Evolutionary conservation across 176 grass and related monocot species (phyloP), one percentile per base, ranked within the genome.

Genomic region (Alopecurus myosuroides): DNA sequence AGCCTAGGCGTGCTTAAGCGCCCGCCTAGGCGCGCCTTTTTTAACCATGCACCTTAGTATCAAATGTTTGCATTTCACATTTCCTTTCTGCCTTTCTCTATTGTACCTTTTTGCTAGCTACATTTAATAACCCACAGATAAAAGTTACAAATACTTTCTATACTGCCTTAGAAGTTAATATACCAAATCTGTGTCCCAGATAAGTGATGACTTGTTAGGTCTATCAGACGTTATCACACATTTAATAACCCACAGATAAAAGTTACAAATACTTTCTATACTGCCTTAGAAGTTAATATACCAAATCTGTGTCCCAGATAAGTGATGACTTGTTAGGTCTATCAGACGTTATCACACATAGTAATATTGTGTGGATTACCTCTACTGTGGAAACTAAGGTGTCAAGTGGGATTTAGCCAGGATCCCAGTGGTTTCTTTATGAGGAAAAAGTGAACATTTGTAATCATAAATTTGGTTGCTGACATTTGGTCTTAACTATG

Each of bases 401-500:
- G n/a, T n/a, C n/a, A n/a, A n/a, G n/a, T n/a, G n/a, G n/a, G n/a
- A n/a, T n/a, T n/a, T n/a, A n/a, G n/a, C n/a, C n/a, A n/a, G n/a
- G n/a, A n/a, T n/a, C 71, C 50, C 78, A 40, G 37, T 67, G 34
- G 72, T 30, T 88, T 37, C 34, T 23, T 65, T 42, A 28, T 22
- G 58, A 44, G 0, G 25, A 44, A 76, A 51, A 64, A 22, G 23
- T 18, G 35, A 83, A 10, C 39, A 68, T 60, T 73, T 58, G 18
- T 58, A 48, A 62, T 41, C 68, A 66, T 67, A 81, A 70, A 8
- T 85, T 76, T 70, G 26, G 28, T 39, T 85, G 19, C 9, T 68
- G 39, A 82, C 83, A 68, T 79, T 62, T 74, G 29, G 11, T 77
- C 51, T 82, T 33, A 46, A 5, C 48, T 37, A 28, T 68, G 79